Evolutionary conservation across 164 flowering plant species (phyloP), one percentile per base, ranked within the genome.

Genomic region (Magnolia kwangsiensis): DNA sequence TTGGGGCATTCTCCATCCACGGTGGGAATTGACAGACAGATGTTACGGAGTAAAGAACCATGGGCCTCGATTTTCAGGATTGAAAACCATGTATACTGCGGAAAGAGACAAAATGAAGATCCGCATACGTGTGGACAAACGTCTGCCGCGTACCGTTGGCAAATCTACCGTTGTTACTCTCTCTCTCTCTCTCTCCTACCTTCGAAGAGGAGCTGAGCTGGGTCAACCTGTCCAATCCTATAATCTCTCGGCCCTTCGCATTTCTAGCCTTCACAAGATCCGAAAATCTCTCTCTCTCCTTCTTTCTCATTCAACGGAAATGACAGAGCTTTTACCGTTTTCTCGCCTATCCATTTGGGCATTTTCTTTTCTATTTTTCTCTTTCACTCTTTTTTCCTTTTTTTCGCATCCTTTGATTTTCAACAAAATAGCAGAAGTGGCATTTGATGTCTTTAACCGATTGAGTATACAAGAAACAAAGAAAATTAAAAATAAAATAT

Each of bases 251-350:
- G 72, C 18, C 63, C 50, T 21, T 69, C 77, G 77, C 72, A 23
- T 29, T 64, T 78, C 8, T 72, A 72, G 83, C 63, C 24, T 68
- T 21, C n/a, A 59, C 69, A 1, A 72, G 72, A 76, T 73, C 81
- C 83, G 83, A 76, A 69, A 73, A 76, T 55, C 61, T 14, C 61
- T 55, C 61, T 55, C 61, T 55, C 61, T 51, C 58, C 59, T 1
- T 27, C 29, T 55, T 9, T 55, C 61, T 37, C 45, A 67, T 70
- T 45, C 76, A 37, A 16, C 71, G 51, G 37, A 63, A 73, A 64
- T 9, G 24, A 16, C 6, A 37, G 45, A 37, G 45, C n/a, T 58
- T 3, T 1, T 55, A 24, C 50, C 11, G 67, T 11, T 66, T 20
- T 18, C 31, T 49, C 24, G 16, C 50, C 51, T 7, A 31, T 11